Conservation (phyloP, 352 stramenopile species). For the Globisporangium paroecandrum region DNA sequence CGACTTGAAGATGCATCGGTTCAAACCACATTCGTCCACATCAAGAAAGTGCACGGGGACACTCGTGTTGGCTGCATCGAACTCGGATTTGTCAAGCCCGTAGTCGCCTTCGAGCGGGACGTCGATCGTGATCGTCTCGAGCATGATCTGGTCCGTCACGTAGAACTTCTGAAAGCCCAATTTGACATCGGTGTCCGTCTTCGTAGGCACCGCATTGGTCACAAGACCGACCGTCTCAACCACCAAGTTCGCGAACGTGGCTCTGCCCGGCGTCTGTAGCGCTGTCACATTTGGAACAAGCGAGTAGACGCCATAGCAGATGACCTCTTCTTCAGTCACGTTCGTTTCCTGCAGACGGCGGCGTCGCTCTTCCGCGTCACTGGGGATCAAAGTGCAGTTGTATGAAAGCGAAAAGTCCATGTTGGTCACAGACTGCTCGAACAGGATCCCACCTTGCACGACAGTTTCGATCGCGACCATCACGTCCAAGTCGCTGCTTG, state of each 20-base stretch:
- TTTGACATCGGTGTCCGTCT: constrained; percentile 4
- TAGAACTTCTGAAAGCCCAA: constrained; percentile 14
- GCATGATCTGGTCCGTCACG: constrained; percentile 15
- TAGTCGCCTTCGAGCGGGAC: constrained; percentile 16
- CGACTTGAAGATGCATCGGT: constrained; percentile 17
- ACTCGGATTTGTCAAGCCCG: constrained; percentile 10
- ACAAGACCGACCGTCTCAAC: constrained; percentile 6
- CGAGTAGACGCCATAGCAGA: constrained; percentile 7
- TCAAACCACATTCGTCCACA: constrained; percentile 10
- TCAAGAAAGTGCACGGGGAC: constrained; percentile 11
- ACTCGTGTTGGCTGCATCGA: constrained; percentile 4
- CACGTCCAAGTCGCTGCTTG: constrained; percentile 12
- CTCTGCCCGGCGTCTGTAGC: constrained; percentile 3
- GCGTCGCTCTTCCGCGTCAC: background rate
- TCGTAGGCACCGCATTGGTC: constrained; percentile 5
- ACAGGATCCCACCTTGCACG: constrained; percentile 15
- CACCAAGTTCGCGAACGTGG: constrained; percentile 18
- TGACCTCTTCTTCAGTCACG: background rate
- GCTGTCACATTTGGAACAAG: constrained; percentile 2
- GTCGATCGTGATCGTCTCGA: constrained; percentile 20
- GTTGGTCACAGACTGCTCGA: constrained; percentile 18
- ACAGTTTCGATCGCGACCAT: constrained; percentile 17
- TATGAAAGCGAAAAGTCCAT: constrained; percentile 10
- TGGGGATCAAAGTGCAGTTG: background rate
- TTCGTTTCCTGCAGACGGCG: background rate